phyloP scores from a whole-genome alignment of 768 basidiomycete genomes.

The Pulveroboletus frians region DNA sequence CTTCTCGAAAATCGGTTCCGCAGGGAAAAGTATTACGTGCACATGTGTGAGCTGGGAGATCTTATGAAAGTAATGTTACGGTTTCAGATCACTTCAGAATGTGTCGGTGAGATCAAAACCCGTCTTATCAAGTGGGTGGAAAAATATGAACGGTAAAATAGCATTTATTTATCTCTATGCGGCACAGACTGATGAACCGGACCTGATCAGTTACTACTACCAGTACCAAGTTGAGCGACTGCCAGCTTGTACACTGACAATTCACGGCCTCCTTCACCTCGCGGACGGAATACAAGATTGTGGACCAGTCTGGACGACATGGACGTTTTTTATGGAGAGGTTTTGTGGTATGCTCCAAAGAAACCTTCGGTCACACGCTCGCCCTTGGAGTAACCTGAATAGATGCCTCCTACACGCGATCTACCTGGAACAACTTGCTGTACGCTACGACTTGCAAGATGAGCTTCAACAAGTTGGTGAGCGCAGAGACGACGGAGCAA shows the following conservation, averaged over 20 bases:
- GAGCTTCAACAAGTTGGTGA: too few species aligned
- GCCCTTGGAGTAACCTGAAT: too few species aligned
- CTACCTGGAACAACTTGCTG: too few species aligned
- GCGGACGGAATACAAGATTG: background rate
- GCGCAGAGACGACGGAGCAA: too few species aligned
- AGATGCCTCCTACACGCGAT: too few species aligned
- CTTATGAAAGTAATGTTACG: slow-evolving; percentile 5
- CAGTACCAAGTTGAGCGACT: background rate
- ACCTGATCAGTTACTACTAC: background rate
- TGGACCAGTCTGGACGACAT: background rate
- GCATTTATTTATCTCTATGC: too few species aligned
- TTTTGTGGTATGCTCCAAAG: background rate
- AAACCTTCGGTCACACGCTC: background rate
- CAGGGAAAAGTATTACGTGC: slow-evolving; percentile 12
- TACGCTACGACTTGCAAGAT: too few species aligned
- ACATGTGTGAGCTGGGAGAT: slow-evolving; percentile 5
- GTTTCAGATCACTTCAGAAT: background rate
- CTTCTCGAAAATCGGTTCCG: slow-evolving; percentile 8
- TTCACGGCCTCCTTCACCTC: slow-evolving; percentile 12
- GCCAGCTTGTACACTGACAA: slow-evolving; percentile 15
- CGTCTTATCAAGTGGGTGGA: slow-evolving; percentile 1
- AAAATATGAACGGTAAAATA: slow-evolving; percentile 10
- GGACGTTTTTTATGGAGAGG: background rate
- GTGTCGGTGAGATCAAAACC: background rate
- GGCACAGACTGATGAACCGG: too few species aligned